phyloP scores from a whole-genome alignment of 2,329 filamentous ascomycete genomes.

The Dichotomopilus funicola region DNA sequence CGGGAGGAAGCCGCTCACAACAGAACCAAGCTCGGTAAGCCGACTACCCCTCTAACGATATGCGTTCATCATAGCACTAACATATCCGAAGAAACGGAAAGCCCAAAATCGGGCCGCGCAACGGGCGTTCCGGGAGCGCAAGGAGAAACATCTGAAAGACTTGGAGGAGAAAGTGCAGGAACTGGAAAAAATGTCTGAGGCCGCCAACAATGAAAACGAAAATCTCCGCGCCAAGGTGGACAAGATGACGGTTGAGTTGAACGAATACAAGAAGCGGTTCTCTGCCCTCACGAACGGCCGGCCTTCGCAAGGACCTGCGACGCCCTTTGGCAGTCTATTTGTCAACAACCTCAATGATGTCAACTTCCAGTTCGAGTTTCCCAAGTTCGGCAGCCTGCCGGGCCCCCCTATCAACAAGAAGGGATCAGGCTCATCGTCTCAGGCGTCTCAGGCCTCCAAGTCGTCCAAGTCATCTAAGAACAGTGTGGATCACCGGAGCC shows the following conservation, averaged over 20 bases:
- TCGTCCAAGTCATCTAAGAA: slow-evolving; percentile 5
- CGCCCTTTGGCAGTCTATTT: slow-evolving; percentile 42
- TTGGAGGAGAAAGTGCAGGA: slow-evolving; percentile 72
- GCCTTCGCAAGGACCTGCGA: slow-evolving; percentile 23
- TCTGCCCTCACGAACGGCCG: slow-evolving; percentile 45
- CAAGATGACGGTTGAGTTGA: slow-evolving; percentile 74
- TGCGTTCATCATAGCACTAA: slow-evolving; percentile 22
- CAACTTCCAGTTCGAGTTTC: slow-evolving; percentile 93
- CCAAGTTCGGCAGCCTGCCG: slow-evolving; percentile 76
- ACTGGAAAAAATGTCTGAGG: slow-evolving; percentile 75
- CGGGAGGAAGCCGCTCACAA: slow-evolving; percentile 89
- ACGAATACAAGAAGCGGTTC: slow-evolving; percentile 84
- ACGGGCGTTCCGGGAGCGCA: slow-evolving; percentile 87
- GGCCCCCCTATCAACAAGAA: slow-evolving; percentile 32
- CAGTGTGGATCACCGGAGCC: slow-evolving; percentile 31
- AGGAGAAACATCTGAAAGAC: slow-evolving; percentile 84
- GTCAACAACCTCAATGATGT: slow-evolving; percentile 61
- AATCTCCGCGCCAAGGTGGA: slow-evolving; percentile 82
- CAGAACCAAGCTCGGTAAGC: slow-evolving; percentile 91
- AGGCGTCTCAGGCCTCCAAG: slow-evolving; percentile 5
- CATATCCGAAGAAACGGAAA: slow-evolving; percentile 69
- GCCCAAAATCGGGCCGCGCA: slow-evolving; percentile 92
- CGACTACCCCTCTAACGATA: neutral
- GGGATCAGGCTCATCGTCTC: slow-evolving; percentile 9
- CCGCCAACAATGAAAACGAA: slow-evolving; percentile 78